phyloP scores from a whole-genome alignment of 805 yeast species.

The Pichia nanzhaoensis region DNA sequence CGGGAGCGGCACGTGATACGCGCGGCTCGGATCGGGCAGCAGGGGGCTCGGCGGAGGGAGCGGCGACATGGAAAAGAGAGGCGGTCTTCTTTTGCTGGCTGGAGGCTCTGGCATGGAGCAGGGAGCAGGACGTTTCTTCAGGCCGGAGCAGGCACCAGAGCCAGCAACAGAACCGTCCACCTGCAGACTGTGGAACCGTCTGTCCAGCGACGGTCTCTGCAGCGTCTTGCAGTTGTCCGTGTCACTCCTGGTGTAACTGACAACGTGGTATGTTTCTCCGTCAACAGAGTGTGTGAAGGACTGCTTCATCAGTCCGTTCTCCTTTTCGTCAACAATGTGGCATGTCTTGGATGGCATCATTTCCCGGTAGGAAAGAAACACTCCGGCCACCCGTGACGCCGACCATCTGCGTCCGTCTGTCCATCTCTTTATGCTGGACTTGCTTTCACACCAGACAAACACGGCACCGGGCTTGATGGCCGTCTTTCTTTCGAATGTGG shows the following conservation, averaged over 20 bases:
- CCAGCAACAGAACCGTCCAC: too few relatives aligned
- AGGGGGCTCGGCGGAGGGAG: too few relatives aligned
- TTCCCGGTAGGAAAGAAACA: slow-evolving; percentile 57
- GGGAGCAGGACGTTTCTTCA: too few relatives aligned
- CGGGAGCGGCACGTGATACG: too few relatives aligned
- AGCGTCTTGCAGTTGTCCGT: slow-evolving; percentile 17
- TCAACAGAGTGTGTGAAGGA: slow-evolving; percentile 45
- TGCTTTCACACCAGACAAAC: slow-evolving; percentile 66
- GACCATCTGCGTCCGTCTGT: slow-evolving; percentile 73
- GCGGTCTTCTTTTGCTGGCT: too few relatives aligned
- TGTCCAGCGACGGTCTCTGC: slow-evolving; percentile 41
- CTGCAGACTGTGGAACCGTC: slow-evolving; percentile 25
- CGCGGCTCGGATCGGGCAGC: too few relatives aligned
- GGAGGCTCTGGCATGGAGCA: too few relatives aligned
- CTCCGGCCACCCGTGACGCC: slow-evolving; percentile 62
- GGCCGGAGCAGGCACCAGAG: too few relatives aligned
- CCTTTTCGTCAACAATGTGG: slow-evolving; percentile 36
- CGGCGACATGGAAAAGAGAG: too few relatives aligned
- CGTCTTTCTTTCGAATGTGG: slow-evolving; percentile 44
- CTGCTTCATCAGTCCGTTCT: slow-evolving; percentile 57
- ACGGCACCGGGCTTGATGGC: slow-evolving; percentile 52
- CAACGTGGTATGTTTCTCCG: slow-evolving; percentile 52
- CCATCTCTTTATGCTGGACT: slow-evolving; percentile 71
- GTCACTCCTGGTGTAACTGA: slow-evolving; percentile 37
- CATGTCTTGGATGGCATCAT: slow-evolving; percentile 34